Base-by-base conservation (phyloP, 495 filamentous ascomycete genomes). In the Annulohypoxylon stygium region DNA sequence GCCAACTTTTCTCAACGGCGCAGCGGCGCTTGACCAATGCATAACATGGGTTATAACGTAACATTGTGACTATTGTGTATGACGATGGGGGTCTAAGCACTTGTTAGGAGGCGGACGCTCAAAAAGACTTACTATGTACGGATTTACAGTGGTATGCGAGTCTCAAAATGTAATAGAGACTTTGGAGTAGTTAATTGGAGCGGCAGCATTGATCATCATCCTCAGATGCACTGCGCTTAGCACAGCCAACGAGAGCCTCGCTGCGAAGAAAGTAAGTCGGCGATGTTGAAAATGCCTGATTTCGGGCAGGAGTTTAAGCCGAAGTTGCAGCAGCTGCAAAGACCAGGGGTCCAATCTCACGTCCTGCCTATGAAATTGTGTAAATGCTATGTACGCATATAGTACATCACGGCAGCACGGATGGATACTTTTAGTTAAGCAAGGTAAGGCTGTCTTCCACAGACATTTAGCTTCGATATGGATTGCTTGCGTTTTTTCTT, bases 331-430 rank as follows among this genome's bases (percentile, higher is more conserved):
- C 59, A 75, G 63, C 71, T 63, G 47, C 72, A 68, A 16, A 45
- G 59, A 71, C 67, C 59, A 69, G 72, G 59, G 64, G 41, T 64
- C 55, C 37, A 70, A 67, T 74, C 65, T 59, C 63, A 60, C 63
- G 61, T 55, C 61, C 30, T 68, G 57, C 65, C 57, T 67, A 62
- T 55, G 18, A 20, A 54, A n/a, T 39, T 37, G 33, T 26, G 34
- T 36, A 57, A 18, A 34, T 37, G 34, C 55, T 20, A 11, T 54
- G 16, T 55, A 34, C 50, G 20, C 2, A 2, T 26, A 30, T 16
- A 23, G 33, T 12, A n/a, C 4, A 34, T 30, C n/a, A 30, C 25
- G 47, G n/a, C 18, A 25, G 16, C 25, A 59, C 5, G 37, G n/a
- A 43, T 43, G 57, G 33, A 43, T 26, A n/a, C 39, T 20, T 16